Conservation (phyloP, 2,329 filamentous ascomycete species). For the Aureobasidium namibiae region DNA sequence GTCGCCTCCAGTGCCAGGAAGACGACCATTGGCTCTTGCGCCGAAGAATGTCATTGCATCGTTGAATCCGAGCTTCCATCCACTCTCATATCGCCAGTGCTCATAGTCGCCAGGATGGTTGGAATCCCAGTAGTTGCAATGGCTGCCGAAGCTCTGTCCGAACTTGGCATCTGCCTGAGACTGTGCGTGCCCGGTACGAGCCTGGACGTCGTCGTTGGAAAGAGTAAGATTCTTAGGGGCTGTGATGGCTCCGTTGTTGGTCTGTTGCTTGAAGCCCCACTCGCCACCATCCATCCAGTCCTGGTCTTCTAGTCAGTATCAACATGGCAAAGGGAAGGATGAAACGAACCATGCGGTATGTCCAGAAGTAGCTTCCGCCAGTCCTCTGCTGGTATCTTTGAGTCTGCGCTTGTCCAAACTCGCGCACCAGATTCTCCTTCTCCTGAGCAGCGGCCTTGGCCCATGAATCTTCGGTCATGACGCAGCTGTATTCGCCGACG, state of each 20-base stretch:
- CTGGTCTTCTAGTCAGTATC: not conserved
- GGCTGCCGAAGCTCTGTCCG: slow-evolving; percentile 32
- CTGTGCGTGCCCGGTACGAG: slow-evolving; percentile 32
- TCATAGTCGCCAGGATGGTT: slow-evolving; percentile 38
- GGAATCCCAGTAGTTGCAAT: slow-evolving; percentile 44
- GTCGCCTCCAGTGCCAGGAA: slow-evolving; percentile 34
- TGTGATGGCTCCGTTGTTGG: slow-evolving; percentile 35
- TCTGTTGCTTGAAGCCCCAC: slow-evolving; percentile 51
- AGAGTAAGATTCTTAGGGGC: slow-evolving; percentile 33
- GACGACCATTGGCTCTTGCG: slow-evolving; percentile 27
- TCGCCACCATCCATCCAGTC: slow-evolving; percentile 55
- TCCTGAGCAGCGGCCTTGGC: slow-evolving; percentile 26
- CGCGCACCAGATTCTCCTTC: slow-evolving; percentile 32
- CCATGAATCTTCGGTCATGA: slow-evolving; percentile 45
- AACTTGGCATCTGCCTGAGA: slow-evolving; percentile 30
- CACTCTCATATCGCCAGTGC: slow-evolving; percentile 47
- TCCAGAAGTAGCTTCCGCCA: slow-evolving; percentile 52
- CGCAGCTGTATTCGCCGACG: slow-evolving; percentile 52
- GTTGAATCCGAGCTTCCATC: slow-evolving; percentile 49
- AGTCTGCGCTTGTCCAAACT: slow-evolving; percentile 44
- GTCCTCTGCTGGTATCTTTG: slow-evolving; percentile 41
- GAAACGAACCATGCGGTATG: slow-evolving; percentile 42
- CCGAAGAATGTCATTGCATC: slow-evolving; percentile 48
- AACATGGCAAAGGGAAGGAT: not conserved
- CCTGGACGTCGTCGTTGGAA: slow-evolving; percentile 28